These are phyloP conservation scores for Bruguiera sexangula DNA, from an alignment of 345 rosid genomes.

Conservation along the genomic window DNA sequence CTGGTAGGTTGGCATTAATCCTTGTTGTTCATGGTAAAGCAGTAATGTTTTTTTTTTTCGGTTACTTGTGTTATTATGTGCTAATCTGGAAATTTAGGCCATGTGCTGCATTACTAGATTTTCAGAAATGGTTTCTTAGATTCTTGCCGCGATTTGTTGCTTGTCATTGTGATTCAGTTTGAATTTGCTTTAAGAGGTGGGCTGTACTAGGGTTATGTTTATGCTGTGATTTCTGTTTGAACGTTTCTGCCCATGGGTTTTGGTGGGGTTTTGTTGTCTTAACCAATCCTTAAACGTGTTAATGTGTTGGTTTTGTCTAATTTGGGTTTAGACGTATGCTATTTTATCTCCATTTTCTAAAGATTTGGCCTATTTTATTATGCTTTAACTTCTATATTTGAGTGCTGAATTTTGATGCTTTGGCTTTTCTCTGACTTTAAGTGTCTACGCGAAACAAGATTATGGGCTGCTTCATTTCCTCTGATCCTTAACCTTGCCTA, in stretches of 20 bases:
- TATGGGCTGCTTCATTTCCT: background rate
- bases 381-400: background rate
- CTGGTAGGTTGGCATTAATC: constrained; percentile 32
- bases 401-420: background rate
- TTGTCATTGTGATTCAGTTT: background rate
- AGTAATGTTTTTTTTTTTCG: background rate
- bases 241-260: no score
- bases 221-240: no score
- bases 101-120: background rate
- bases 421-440: background rate
- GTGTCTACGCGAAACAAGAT: background rate
- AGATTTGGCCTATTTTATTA: background rate
- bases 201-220: no score
- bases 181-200: background rate
- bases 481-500: background rate
- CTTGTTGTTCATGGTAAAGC: background rate
- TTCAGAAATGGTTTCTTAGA: background rate
- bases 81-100: background rate
- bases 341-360: no score
- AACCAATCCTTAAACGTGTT: no score
- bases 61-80: background rate
- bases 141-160: background rate
- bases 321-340: no score
- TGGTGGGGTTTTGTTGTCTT: no score
- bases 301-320: no score